Evolutionary conservation across 2,329 filamentous ascomycete species (phyloP), one percentile per base, ranked within the genome.

Genomic region (Myotisia sp.): DNA sequence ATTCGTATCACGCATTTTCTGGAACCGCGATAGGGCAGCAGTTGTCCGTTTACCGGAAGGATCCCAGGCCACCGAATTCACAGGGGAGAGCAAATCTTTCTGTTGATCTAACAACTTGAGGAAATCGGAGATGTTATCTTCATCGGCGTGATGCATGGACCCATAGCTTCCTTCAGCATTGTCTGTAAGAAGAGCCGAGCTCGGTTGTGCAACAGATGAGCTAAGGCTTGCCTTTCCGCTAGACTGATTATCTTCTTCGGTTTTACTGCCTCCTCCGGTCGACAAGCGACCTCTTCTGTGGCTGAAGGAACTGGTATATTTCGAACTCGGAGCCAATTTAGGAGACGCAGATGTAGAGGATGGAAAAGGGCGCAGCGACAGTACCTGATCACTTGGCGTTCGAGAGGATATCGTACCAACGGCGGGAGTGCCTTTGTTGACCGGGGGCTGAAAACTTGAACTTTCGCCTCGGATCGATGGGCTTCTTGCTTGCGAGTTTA

Each of bases 281-380:
- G 85, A 92, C 16, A 77, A 73, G 28, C 85, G 74, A 18, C 73
- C 78, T 36, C 82, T 74, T 29, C 90, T 74, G 52, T 93, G 84
- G 5, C 79, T 81, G 49, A 98, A 98, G 50, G 86, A 93, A 56
- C 87, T 95, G 55, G 84, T 92, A 53, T 92, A 95, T 29, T 82
- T 76, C 40, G 76, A 77, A n/a, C 81, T 75, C 0, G 79, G 74
- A 6, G 74, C 68, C 4, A 83, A 82, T 41, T 79, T 80, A 2
- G 87, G 85, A 5, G 85, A 92, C 36, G 79, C 74, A 4, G 78
- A 75, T 36, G 72, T 63, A 5, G 83, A 76, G 22, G 73, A 74
- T 6, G 79, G 68, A 38, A 74, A 64, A 0, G 69, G 64, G 39
- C 68, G 69, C 17, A 79, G 74, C 36, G 72, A 68, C 9, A 70